Evolutionary conservation across 495 filamentous ascomycete species (phyloP).

Genomic region (Xylaria grammica): DNA sequence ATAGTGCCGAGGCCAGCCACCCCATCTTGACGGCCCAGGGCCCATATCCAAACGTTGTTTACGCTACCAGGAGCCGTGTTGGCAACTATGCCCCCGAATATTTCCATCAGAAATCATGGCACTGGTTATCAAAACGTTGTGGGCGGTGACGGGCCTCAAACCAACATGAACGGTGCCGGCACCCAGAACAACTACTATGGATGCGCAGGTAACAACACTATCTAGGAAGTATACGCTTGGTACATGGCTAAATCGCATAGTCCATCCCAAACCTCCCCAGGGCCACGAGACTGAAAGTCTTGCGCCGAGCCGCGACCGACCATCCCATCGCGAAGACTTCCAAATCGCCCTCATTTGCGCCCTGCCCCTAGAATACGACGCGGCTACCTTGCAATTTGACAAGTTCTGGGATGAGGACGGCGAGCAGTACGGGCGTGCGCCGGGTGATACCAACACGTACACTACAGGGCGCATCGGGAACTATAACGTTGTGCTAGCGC

Average conservation of each 20-base stretch:
- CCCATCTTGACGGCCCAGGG: not conserved
- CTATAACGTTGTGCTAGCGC: conserved; percentile 44
- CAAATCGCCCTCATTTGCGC: conserved; percentile 38
- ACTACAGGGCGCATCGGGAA: conserved; percentile 42
- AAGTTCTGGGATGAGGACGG: conserved; percentile 33
- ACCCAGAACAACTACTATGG: conserved; percentile 4
- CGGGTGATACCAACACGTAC: conserved; percentile 42
- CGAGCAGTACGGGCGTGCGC: conserved; percentile 29
- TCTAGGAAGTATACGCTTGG: not conserved
- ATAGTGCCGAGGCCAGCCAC: not conserved
- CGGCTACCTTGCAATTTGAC: conserved; percentile 40
- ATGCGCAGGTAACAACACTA: not conserved
- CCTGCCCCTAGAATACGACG: conserved; percentile 37
- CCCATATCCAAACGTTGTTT: not conserved
- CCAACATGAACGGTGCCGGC: conserved; percentile 1
- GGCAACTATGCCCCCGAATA: not conserved
- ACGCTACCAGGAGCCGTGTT: not conserved
- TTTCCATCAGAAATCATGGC: conserved; percentile 4
- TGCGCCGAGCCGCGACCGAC: not conserved
- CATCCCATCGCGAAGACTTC: conserved; percentile 26
- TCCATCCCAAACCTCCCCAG: not conserved
- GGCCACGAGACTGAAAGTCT: not conserved
- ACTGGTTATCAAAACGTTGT: not conserved
- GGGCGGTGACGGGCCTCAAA: conserved; percentile 1
- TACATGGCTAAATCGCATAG: not conserved